Evolutionary conservation across 306 rosid genomes (phyloP), one percentile per base, ranked within the genome.

Genomic region (Sicyos edulis): DNA sequence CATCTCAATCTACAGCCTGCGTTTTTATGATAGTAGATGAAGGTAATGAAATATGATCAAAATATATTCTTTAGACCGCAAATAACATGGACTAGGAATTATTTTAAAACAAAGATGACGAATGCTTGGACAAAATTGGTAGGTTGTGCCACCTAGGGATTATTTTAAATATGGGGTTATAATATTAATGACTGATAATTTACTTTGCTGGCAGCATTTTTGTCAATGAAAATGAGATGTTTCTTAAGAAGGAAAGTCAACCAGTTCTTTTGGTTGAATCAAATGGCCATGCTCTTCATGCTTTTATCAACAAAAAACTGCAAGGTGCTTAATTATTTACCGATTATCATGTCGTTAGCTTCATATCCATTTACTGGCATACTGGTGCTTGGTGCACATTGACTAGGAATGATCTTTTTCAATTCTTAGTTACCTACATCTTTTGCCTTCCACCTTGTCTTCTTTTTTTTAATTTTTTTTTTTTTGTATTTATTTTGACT

Each of bases 271-370:
- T 82, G 34, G 85, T 88, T 73, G 88, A 92, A 77, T 92, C 98
- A 75, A 88, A 78, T 68, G 98, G 96, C 22, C 96, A 92, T 81
- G 93, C 96, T 71, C 85, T 92, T 76, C 96, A 92, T 84, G 96
- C 86, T 57, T 92, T 92, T 66, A 91, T 90, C 79, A 92, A 92
- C 79, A 83, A 83, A 77, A 84, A 85, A 78, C 84, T 85, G 73
- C 85, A 81, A 89, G 98, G 98, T 92, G 70, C 82, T 75, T 77
- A 17, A 37, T 44, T 44, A 19, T 74, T 76, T 80, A 26, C 71
- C 54, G 61, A 34, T 24, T 54, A 26, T 51, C 74, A 51, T 51
- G 47, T 50, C 20, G 24, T 50, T 22, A 47, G 42, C 29, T 42
- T 42, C 70, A 64, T 44, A 64, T 40, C 29, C 53, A 19, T 17